Evolutionary conservation across 768 basidiomycete species (phyloP).

Genomic region (Boletus speciosus): DNA sequence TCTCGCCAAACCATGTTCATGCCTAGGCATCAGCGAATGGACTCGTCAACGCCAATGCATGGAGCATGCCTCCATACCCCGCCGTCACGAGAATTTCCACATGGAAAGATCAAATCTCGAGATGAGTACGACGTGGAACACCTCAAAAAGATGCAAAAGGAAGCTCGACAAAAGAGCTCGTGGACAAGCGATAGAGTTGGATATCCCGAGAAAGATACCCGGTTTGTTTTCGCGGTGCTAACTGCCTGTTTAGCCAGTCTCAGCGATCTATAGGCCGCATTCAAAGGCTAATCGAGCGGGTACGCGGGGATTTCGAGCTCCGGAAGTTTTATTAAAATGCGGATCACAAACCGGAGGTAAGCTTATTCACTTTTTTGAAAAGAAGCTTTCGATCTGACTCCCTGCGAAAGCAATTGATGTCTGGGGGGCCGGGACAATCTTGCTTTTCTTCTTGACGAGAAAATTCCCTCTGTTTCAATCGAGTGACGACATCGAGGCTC

Average conservation of each 20-base stretch:
- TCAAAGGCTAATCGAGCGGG: slow-evolving; percentile 96
- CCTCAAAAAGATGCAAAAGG: slow-evolving; percentile 56
- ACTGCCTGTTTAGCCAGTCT: background rate
- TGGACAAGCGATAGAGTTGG: slow-evolving; percentile 69
- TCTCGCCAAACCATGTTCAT: slow-evolving; percentile 1
- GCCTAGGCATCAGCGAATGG: slow-evolving; percentile 50
- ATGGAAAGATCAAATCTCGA: slow-evolving; percentile 54
- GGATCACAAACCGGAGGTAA: slow-evolving; percentile 87
- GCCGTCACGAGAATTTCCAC: slow-evolving; percentile 57
- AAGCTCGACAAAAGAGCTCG: slow-evolving; percentile 52
- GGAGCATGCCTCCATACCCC: slow-evolving; percentile 79
- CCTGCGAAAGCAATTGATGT: slow-evolving; percentile 78
- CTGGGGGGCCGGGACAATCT: slow-evolving; percentile 91
- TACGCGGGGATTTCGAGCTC: slow-evolving; percentile 94
- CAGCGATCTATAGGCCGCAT: slow-evolving; percentile 48
- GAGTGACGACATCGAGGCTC: slow-evolving; percentile 89
- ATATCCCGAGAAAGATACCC: slow-evolving; percentile 68
- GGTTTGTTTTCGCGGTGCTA: slow-evolving; percentile 39
- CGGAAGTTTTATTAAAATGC: slow-evolving; percentile 94
- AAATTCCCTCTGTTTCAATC: slow-evolving; percentile 96
- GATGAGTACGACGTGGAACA: slow-evolving; percentile 46
- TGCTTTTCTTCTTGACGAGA: slow-evolving; percentile 86
- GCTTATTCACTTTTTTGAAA: slow-evolving; percentile 23
- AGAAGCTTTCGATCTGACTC: slow-evolving; percentile 8
- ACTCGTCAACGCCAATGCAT: slow-evolving; percentile 37